Conservation (phyloP, 1,284 basidiomycete genomes). For the Phellopilus nigrolimitatus region DNA sequence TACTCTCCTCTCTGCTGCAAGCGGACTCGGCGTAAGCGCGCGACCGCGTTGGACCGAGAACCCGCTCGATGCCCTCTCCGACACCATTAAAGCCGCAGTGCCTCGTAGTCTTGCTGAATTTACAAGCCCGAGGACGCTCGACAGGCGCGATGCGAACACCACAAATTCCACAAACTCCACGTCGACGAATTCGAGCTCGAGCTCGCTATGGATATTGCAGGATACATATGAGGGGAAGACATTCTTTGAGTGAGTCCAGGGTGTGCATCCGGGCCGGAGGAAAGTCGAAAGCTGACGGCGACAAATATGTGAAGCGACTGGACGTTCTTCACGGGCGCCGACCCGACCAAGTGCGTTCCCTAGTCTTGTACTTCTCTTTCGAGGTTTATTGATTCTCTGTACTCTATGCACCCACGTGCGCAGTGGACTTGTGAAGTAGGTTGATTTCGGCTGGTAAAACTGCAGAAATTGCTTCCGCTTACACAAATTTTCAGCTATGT, state of each 20-base stretch:
- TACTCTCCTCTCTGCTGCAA: conserved; percentile 3
- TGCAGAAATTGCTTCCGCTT: neutral
- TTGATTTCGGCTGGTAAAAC: conserved; percentile 21
- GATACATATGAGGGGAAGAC: conserved; percentile 16
- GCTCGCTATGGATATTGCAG: conserved; percentile 15
- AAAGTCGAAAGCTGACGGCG: neutral
- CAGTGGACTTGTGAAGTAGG: conserved; percentile 62
- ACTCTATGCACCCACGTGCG: conserved; percentile 3
- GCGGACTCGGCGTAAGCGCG: no score
- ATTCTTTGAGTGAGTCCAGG: conserved; percentile 19
- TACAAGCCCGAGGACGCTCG: neutral
- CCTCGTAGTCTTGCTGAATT: conserved; percentile 2
- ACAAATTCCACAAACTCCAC: neutral
- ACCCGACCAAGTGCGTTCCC: conserved; percentile 56
- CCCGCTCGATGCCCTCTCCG: neutral
- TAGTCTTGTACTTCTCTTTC: neutral
- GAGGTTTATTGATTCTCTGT: conserved; percentile 21
- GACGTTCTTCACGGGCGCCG: conserved; percentile 49
- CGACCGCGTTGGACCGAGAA: no score
- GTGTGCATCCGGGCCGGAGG: neutral
- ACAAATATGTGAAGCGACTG: conserved; percentile 11
- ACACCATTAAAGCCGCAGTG: neutral
- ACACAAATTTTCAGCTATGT: conserved; percentile 41
- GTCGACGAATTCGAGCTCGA: conserved; percentile 11
- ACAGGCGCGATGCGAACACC: neutral